A percentile compares a stretch with the other conserved stretches of the same genome.
These are phyloP conservation scores for Boletales sp. DNA, from an alignment of 768 basidiomycete species.

Conservation along the genomic window DNA sequence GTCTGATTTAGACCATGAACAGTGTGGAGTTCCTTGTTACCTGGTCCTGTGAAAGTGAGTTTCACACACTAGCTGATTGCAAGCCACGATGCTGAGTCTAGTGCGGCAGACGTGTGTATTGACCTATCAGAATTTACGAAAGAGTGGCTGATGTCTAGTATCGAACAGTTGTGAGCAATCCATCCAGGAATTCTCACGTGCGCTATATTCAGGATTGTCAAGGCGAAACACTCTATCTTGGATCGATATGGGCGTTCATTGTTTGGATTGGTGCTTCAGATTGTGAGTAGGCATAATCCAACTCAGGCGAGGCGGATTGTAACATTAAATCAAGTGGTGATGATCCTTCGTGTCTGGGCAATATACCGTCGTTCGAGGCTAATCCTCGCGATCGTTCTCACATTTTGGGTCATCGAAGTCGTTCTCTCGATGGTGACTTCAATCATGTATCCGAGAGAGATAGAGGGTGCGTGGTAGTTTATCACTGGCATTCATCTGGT, in stretches of 20 bases:
- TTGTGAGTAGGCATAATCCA: neutral
- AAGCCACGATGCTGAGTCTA: neutral
- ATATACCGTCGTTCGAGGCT: conserved; percentile 7
- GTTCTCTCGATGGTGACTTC: neutral
- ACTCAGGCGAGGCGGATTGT: neutral
- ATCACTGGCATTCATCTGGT: no score
- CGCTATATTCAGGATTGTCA: neutral
- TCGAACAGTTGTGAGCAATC: conserved; percentile 3
- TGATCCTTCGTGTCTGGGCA: conserved; percentile 10
- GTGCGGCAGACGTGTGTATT: neutral
- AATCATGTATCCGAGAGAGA: neutral
- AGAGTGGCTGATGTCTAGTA: neutral
- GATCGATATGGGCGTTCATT: neutral
- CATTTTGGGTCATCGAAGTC: neutral
- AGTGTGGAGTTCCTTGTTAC: conserved; percentile 5
- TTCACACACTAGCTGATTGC: neutral
- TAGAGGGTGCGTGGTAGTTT: neutral
- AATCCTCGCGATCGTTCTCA: conserved; percentile 2
- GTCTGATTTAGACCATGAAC: neutral
- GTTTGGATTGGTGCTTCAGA: conserved; percentile 1
- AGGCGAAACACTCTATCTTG: neutral
- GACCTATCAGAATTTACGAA: neutral
- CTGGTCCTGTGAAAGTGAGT: conserved; percentile 1
- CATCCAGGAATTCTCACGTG: neutral
- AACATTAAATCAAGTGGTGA: neutral